Conservation (phyloP, 257 asterid genomes). For the Cruciata laevipes region DNA sequence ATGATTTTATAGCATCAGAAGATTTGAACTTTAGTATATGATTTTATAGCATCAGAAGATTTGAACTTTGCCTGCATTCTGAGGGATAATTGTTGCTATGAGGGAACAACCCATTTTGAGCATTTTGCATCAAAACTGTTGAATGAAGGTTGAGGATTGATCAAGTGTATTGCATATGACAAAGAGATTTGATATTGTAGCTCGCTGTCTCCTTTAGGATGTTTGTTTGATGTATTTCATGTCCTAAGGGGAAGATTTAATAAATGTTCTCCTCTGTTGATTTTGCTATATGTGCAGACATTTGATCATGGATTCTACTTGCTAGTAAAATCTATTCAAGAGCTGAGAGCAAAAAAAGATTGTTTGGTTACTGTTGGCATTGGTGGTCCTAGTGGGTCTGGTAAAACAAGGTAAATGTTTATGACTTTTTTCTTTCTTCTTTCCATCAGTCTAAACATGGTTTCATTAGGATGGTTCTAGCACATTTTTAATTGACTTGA, state of each 20-base stretch:
- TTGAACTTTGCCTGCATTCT: neutral
- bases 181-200: neutral
- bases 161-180: neutral
- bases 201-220: neutral
- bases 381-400: conserved; percentile 99
- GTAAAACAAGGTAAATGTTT: conserved; percentile 72
- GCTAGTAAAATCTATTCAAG: conserved; percentile 94
- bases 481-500: conserved; percentile 12
- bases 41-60: neutral
- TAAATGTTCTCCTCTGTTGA: neutral
- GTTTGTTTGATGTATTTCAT: conserved; percentile 6
- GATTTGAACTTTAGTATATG: too few relatives aligned
- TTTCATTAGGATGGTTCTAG: neutral
- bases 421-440: neutral
- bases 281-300: conserved; percentile 49
- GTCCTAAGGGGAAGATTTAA: neutral
- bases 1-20: neutral
- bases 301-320: conserved; percentile 98
- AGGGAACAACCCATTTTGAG: conserved; percentile 2
- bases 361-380: conserved; percentile 86
- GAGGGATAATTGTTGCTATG: neutral
- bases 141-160: neutral
- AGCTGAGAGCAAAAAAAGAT: conserved; percentile 85
- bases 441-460: conserved; percentile 3
- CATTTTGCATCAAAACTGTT: neutral